Evolutionary conservation across 139 green algal species (phyloP).

Genomic region (Chlamydomonas sphaeroides): DNA sequence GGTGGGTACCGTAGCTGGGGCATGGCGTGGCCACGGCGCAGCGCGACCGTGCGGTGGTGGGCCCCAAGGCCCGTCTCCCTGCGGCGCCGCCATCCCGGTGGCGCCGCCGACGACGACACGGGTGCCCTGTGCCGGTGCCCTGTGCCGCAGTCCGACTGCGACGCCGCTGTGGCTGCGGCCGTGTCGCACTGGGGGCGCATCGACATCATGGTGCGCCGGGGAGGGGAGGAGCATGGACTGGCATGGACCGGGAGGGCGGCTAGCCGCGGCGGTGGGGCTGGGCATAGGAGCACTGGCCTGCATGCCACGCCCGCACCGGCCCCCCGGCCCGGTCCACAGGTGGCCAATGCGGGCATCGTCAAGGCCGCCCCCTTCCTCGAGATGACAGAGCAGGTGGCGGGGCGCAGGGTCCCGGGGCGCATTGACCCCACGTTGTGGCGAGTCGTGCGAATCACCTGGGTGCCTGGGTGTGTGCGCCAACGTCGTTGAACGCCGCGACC

Average conservation of each 20-base stretch:
- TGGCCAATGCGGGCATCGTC: conserved; percentile 73
- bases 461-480: too few relatives aligned
- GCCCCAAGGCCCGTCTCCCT: too few relatives aligned
- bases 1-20: too few relatives aligned
- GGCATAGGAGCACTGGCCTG: too few relatives aligned
- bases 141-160: conserved; percentile 69
- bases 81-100: too few relatives aligned
- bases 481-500: too few relatives aligned
- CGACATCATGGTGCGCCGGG: conserved; percentile 65
- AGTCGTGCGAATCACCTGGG: too few relatives aligned
- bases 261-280: neutral
- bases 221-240: conserved; percentile 51
- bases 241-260: conserved; percentile 49
- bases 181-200: conserved; percentile 71
- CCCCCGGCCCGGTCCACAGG: neutral
- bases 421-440: too few relatives aligned
- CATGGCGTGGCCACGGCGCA: too few relatives aligned
- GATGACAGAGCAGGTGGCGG: conserved; percentile 78
- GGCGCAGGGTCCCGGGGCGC: too few relatives aligned
- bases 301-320: neutral
- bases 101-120: too few relatives aligned
- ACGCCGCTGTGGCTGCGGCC: conserved; percentile 62
- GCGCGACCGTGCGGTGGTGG: too few relatives aligned
- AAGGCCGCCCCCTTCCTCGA: conserved; percentile 82
- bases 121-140: neutral